Base-by-base conservation (phyloP, 441 rosid genomes). In the Metrosideros polymorpha region DNA sequence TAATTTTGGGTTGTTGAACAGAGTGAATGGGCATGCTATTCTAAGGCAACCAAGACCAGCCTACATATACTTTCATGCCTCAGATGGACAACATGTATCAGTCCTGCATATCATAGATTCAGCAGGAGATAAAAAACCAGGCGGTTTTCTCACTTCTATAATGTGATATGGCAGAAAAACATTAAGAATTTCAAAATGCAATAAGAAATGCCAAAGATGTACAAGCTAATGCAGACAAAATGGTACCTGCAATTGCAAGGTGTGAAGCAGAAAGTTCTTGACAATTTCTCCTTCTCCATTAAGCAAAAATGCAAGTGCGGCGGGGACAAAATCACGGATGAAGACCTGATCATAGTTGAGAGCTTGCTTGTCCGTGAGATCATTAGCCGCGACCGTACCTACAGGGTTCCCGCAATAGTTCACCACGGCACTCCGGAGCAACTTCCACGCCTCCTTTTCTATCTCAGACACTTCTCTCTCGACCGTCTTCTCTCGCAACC, bases 391-490 rank as follows among this genome's bases (percentile, higher is more conserved):
- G 19, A 87, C 88, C 5, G 88, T 87, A 84, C 88, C 88, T 24
- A 87, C 88, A 84, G 88, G 88, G 84, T 79, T 59, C 61, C 86
- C 88, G 76, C 84, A 87, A 47, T 87, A 87, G 55, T 84, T 87
- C 86, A 87, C 84, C 22, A 87, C 86, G 0, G 88, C 84, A 84
- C 84, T 63, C 42, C 88, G 88, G 29, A 87, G 88, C 56, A 87
- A 75, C 51, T 84, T 84, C 88, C 88, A 87, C 2, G 86, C 86
- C 84, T 87, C 88, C 84, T 84, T 75, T 82, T 87, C 88, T 24
- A 84, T 87, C 89, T 92, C 93, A 6, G 94, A 91, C 76, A 54
- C 87, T 82, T 91, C 95, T 57, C 92, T 92, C 94, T 93, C 92
- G 47, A 90, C 91, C 86, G 86, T 85, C 51, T 88, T 92, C 88